Percentiles rank a stretch among this genome's conserved stretches.
phyloP scores from a whole-genome alignment of 2,329 filamentous ascomycete species.

The Aspergillus fischeri region DNA sequence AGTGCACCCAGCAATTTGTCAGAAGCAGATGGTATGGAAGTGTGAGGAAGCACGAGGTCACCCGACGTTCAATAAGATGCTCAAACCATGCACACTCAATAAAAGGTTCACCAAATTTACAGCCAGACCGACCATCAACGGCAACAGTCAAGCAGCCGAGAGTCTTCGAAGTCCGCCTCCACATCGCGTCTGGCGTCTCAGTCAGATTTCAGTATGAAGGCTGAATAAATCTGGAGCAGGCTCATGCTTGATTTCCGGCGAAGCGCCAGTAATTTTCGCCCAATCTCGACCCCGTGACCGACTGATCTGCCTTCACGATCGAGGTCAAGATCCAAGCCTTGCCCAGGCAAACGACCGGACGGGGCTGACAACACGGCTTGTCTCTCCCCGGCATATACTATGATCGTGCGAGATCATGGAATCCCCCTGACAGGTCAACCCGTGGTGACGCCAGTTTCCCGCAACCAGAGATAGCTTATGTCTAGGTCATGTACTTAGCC shows the following conservation, averaged over 20 bases:
- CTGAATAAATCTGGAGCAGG: not conserved
- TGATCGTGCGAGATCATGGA: not conserved
- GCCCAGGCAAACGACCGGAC: not conserved
- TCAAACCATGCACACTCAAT: not conserved
- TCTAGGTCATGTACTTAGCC: not conserved
- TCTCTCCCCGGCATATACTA: not conserved
- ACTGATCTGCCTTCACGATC: not conserved
- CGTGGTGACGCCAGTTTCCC: not conserved
- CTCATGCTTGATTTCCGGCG: not conserved
- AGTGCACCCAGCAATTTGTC: constrained; percentile 39
- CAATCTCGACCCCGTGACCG: not conserved
- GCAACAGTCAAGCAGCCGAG: not conserved
- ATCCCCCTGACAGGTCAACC: not conserved
- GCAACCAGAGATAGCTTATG: not conserved
- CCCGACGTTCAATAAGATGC: not conserved
- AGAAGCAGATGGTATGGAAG: constrained; percentile 35
- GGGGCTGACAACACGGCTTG: not conserved
- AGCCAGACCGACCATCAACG: not conserved
- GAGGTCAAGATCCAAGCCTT: not conserved
- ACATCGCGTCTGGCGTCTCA: not conserved
- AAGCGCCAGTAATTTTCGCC: no score
- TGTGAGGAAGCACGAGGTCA: constrained; percentile 16
- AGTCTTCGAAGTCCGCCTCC: not conserved
- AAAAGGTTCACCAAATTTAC: not conserved
- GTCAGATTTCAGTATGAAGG: not conserved